phyloP scores from a whole-genome alignment of 768 basidiomycete species.

The Calvatia gigantea region DNA sequence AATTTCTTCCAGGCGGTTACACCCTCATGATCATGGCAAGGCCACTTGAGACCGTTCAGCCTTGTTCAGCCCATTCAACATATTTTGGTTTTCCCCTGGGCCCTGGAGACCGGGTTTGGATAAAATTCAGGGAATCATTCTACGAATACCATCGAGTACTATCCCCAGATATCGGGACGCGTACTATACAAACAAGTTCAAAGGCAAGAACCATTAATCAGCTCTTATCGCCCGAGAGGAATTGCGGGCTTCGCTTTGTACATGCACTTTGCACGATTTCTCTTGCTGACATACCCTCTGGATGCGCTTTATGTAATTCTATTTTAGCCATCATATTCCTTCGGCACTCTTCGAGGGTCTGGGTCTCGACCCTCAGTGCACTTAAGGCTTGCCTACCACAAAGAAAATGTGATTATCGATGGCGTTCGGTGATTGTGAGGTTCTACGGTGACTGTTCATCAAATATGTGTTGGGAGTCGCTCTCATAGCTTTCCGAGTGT shows the following conservation, averaged over 20 bases:
- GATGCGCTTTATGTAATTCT: not conserved
- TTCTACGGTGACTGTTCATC: not conserved
- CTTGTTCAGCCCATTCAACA: too few species aligned
- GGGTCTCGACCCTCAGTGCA: not conserved
- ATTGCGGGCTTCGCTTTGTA: too few species aligned
- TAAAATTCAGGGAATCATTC: not conserved
- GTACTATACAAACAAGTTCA: too few species aligned
- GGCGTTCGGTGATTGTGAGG: not conserved
- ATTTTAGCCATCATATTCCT: not conserved
- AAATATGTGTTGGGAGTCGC: not conserved
- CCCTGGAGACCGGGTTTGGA: not conserved
- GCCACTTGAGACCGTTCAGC: not conserved
- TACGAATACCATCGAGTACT: not conserved
- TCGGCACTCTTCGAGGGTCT: not conserved
- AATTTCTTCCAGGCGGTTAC: not conserved
- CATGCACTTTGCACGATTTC: too few species aligned
- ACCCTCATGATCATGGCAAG: not conserved
- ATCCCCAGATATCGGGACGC: not conserved
- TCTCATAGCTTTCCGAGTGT: not conserved
- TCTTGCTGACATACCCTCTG: not conserved
- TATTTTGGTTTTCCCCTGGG: too few species aligned
- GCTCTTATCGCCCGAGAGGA: too few species aligned
- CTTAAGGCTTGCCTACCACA: not conserved
- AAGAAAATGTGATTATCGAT: slow-evolving; percentile 2
- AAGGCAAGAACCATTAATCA: too few species aligned